Evolutionary conservation across 202 grass and related monocot species (phyloP).

Genomic region (Zizania palustris): DNA sequence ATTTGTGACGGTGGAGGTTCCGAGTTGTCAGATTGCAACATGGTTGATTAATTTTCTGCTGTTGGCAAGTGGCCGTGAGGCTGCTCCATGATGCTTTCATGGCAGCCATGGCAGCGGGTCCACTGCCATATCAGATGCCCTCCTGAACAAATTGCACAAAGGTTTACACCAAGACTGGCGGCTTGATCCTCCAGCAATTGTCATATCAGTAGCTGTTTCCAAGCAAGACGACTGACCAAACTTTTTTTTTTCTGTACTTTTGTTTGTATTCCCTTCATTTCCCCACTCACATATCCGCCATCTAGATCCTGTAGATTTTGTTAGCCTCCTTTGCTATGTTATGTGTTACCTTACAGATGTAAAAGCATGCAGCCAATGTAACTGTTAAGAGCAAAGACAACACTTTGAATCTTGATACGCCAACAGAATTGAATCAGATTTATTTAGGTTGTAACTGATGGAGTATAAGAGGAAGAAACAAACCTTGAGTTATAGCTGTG

Average conservation of each 20-base stretch:
- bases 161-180: background rate
- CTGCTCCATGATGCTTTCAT: background rate
- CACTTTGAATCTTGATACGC: conserved; percentile 35
- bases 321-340: conserved; percentile 36
- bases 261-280: conserved; percentile 40
- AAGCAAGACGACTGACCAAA: conserved; percentile 22
- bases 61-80: background rate
- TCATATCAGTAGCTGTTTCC: conserved; percentile 5
- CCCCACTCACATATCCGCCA: conserved; percentile 24
- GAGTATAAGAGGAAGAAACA: too few species aligned
- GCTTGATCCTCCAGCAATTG: background rate
- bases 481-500: background rate
- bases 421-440: conserved; percentile 30
- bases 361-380: conserved; percentile 32
- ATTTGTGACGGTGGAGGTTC: conserved; percentile 5
- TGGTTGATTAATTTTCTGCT: conserved; percentile 1
- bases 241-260: conserved; percentile 8
- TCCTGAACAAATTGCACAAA: conserved; percentile 20
- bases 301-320: conserved; percentile 45
- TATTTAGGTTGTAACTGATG: conserved; percentile 2
- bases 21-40: conserved; percentile 1
- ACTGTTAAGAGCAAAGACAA: conserved; percentile 42
- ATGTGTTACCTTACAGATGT: conserved; percentile 53
- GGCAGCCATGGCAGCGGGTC: too few species aligned
- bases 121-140: background rate